Evolutionary conservation across 1,284 basidiomycete species (phyloP), one percentile per base, ranked within the genome.

Genomic region (Xerocomus nothofagi): DNA sequence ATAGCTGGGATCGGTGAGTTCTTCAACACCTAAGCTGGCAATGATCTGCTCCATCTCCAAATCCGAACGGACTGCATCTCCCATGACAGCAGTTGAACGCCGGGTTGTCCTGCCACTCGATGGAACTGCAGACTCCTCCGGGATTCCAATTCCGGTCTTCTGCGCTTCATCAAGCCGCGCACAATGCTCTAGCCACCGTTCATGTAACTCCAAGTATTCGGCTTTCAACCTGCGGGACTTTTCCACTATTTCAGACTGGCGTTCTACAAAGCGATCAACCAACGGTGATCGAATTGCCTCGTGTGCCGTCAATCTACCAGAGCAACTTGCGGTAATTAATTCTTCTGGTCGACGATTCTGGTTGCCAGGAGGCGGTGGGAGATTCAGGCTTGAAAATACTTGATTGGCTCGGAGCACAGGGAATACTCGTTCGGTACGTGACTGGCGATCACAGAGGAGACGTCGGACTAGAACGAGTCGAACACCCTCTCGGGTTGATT

Each of bases 31-130:
- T 33, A 98, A 74, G 61, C 87, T 93, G 11, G 92, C 93, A 48
- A 98, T 86, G 63, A 98, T 95, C 71, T 95, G 93, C 63, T 98
- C 91, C 82, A 98, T 95, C 74, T 98, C 96, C 49, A 97, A 80
- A 68, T 98, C 96, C 17, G 93, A 94, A 2, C 93, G 84, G 11
- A 96, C 94, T 7, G 91, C 87, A 68, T 98, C 95, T 20, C 93
- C 92, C 54, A 93, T 77, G 17, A 71, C 72, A 1, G 86, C 83
- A 34, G 84, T 77, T 12, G 84, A 81, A 27, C 89, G 81, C 30
- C 89, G 78, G n/a, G 88, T 91, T 27, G 86, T 84, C 41, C 89
- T 75, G 29, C 74, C 67, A 40, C 74, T 61, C 39, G 77, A 73
- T 43, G 83, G 77, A 29, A 76, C 70, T 4, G 74, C 65, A 34